Evolutionary conservation across 768 basidiomycete genomes (phyloP).

Genomic region (Rhodosporidiobolus sp.): DNA sequence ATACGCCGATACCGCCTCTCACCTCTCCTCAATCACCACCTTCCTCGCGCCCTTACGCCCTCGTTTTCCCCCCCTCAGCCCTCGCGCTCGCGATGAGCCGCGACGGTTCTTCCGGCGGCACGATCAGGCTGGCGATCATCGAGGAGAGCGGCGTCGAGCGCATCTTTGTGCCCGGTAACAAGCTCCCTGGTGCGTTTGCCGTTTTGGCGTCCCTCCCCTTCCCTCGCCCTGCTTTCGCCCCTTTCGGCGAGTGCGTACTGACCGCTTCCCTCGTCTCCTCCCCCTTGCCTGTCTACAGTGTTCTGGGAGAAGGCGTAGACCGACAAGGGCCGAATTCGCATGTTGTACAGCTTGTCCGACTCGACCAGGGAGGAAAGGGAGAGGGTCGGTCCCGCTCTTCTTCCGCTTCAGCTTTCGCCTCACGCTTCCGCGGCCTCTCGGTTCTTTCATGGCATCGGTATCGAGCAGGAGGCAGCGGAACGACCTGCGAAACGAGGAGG

Average conservation of each 20-base stretch:
- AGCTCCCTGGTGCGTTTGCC: slow-evolving; percentile 25
- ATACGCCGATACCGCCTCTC: no score
- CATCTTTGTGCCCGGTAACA: slow-evolving; percentile 71
- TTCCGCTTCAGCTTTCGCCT: no score
- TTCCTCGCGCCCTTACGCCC: background rate
- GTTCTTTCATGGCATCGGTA: no score
- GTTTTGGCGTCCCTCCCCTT: background rate
- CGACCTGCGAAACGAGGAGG: no score
- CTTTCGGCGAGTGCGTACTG: background rate
- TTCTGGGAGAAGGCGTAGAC: slow-evolving; percentile 37
- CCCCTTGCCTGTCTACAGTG: background rate
- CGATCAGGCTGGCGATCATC: slow-evolving; percentile 95
- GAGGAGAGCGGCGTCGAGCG: slow-evolving; percentile 88
- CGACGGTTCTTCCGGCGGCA: slow-evolving; percentile 96
- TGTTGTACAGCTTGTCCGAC: no score
- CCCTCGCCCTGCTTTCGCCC: background rate
- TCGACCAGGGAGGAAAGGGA: no score
- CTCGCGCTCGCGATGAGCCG: slow-evolving; percentile 93
- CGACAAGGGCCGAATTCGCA: no score
- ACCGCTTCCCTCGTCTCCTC: background rate
- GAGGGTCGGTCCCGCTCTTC: no score
- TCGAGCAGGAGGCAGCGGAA: no score
- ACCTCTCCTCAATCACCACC: no score
- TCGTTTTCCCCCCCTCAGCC: slow-evolving; percentile 55
- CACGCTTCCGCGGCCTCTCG: no score